Evolutionary conservation across 495 filamentous ascomycete species (phyloP).

Genomic region (Xylaria grammica): DNA sequence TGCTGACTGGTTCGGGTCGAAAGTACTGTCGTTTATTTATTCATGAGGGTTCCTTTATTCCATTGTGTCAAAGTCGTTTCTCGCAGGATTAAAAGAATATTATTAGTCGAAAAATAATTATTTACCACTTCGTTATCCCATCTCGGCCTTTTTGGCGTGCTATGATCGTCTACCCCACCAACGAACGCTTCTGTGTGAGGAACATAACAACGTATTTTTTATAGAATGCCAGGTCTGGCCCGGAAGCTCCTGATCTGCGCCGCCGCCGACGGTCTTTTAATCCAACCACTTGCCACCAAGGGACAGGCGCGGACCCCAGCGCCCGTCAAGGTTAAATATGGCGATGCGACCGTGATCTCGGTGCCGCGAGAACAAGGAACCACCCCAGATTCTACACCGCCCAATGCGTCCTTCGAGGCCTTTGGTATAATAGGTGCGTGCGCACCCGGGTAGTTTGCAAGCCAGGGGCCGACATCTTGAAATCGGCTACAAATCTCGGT

Average conservation of each 20-base stretch:
- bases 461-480: neutral
- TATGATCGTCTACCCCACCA: conserved; percentile 9
- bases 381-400: conserved; percentile 37
- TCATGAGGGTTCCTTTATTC: neutral
- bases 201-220: neutral
- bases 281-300: conserved; percentile 68
- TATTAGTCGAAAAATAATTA: neutral
- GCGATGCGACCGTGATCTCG: conserved; percentile 59
- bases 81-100: neutral
- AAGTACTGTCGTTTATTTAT: neutral
- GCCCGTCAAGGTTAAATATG: conserved; percentile 75
- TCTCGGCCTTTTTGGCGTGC: neutral
- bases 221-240: conserved; percentile 72
- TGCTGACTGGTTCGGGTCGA: neutral
- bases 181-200: neutral
- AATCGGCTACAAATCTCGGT: neutral
- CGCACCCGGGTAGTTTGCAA: neutral
- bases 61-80: neutral
- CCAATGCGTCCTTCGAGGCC: conserved; percentile 65
- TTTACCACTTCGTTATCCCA: neutral
- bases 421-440: conserved; percentile 84
- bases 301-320: conserved; percentile 45
- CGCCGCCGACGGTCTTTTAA: conserved; percentile 81
- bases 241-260: conserved; percentile 83
- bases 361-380: conserved; percentile 36